Percentiles rank a stretch among this genome's conserved stretches.
These are phyloP conservation scores for Limtongia smithiae DNA, from an alignment of 805 yeast genomes.

Conservation along the genomic window DNA sequence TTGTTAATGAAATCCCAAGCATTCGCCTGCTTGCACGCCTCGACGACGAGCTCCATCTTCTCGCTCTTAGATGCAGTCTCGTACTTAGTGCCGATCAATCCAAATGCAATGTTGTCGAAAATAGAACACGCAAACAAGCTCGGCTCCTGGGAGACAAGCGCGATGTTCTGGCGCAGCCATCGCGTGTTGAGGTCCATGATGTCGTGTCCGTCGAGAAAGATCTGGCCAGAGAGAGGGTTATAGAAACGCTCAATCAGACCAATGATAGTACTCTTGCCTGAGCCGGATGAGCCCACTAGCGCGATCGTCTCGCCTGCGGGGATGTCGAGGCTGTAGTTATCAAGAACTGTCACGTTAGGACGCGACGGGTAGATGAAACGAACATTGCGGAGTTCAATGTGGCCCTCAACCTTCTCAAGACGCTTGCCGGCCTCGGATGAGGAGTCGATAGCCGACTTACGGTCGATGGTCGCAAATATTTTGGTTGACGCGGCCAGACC, in stretches of 20 bases:
- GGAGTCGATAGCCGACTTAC: conserved; percentile 42
- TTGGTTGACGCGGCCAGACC: conserved; percentile 44
- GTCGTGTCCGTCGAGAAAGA: conserved; percentile 48
- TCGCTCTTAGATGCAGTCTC: conserved; percentile 40
- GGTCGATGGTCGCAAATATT: conserved; percentile 44
- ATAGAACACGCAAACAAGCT: conserved; percentile 72
- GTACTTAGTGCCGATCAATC: conserved; percentile 44
- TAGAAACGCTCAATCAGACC: conserved; percentile 58
- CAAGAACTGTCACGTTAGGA: conserved; percentile 34
- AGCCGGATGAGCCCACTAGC: conserved; percentile 80
- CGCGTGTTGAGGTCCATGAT: conserved; percentile 50
- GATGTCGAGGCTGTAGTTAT: conserved; percentile 34
- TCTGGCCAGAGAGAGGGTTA: conserved; percentile 50
- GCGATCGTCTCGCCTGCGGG: conserved; percentile 87
- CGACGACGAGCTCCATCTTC: conserved; percentile 39
- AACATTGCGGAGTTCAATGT: conserved; percentile 32
- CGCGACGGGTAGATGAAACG: conserved; percentile 36
- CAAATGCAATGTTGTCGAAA: conserved; percentile 75
- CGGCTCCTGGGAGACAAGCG: conserved; percentile 60
- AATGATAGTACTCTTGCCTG: conserved; percentile 45
- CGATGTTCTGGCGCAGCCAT: conserved; percentile 49
- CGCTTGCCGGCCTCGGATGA: conserved; percentile 30
- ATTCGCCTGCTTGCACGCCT: conserved; percentile 52
- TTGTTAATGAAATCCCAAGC: conserved; percentile 48
- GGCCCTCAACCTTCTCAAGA: conserved; percentile 39